Evolutionary conservation across 1,284 basidiomycete species (phyloP), one percentile per base, ranked within the genome.

Genomic region (Sanghuangporus sanghuang): DNA sequence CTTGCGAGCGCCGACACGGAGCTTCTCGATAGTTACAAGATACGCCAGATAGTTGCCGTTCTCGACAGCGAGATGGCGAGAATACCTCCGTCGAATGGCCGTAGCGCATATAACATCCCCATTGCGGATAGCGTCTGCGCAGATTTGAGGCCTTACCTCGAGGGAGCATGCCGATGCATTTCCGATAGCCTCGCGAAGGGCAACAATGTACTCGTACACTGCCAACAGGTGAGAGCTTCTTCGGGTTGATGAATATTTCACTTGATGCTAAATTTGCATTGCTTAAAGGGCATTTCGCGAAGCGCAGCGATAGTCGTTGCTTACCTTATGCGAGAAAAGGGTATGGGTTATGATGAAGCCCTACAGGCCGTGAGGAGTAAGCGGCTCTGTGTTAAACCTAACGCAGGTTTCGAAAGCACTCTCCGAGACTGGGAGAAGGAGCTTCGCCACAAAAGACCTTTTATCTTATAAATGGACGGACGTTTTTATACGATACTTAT

Each of bases 301-400:
- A 84, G 82, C 62, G 79, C 85, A 16, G 79, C 85, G 16, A 78
- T 87, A 70, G 82, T 87, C 65, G 85, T 87, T 67, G 85, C 85
- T 61, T 87, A 85, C 73, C 81, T 87, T 69, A 87, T 87, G 65
- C 79, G 84, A 66, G 80, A 84, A 61, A 81, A 82, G 61, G 81
- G 80, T 54, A 87, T 90, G 86, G 77, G 84, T 27, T 90, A 85
- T 71, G 86, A 89, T 67, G 75, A 78, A 42, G 88, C 89, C 2
- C 74, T 79, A 63, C 76, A 81, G 1, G 77, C 84, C 65, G 79
- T 88, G 64, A 82, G 81, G 67, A 77, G 78, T 61, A 83, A 83
- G 67, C 80, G 89, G 14, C 79, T 84, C 6, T 90, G 89, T 71
- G 78, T 87, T 67, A 85, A 86, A 69, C 88, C 89, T 27, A 90